Evolutionary conservation across 352 stramenopile species (phyloP), one percentile per base, ranked within the genome.

Genomic region (Sclerospora graminicola): DNA sequence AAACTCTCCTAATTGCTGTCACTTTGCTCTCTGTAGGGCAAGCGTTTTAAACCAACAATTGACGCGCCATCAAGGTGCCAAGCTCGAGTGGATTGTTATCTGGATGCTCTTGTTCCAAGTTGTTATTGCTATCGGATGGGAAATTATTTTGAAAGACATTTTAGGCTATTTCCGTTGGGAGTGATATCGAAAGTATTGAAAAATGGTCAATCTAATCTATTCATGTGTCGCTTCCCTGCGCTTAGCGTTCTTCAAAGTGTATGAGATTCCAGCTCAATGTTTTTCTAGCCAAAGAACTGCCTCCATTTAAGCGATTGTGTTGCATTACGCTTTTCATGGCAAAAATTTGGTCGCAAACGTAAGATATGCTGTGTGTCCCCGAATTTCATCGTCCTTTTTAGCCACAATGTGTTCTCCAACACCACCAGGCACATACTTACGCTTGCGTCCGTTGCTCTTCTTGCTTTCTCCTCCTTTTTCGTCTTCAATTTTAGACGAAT

Each of bases 81-180:
- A 89, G 43, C 83, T 97, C 19, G 88, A 97, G 65, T 95, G 80
- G 84, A 97, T 96, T 63, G 81, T 97, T 45, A 96, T 97, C 48
- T 95, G 84, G 81, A 79, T 97, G 38, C 74, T 96, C 36, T 64
- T 95, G 33, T 76, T 69, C 18, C 84, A 95, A 63, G 63, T 97
- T 18, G 50, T 95, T 23, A 82, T 97, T 34, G 70, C 82, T 10
- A 62, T 91, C 3, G 69, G 60, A 35, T 91, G 76, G 80, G 69
- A 92, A 15, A 90, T 90, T 30, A 50, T 89, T 15, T 54, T 89
- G 7, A 90, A 90, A 47, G 81, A 92, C 45, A 54, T 89, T 0
- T 48, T 89, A 5, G 76, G 81, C n/a, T 84, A 73, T 43, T 91
- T 89, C 48, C 52, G 56, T 40, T 58, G 32, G 49, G 33, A 19